Evolutionary conservation across 1,284 basidiomycete species (phyloP).

Genomic region (Inonotus hispidus): DNA sequence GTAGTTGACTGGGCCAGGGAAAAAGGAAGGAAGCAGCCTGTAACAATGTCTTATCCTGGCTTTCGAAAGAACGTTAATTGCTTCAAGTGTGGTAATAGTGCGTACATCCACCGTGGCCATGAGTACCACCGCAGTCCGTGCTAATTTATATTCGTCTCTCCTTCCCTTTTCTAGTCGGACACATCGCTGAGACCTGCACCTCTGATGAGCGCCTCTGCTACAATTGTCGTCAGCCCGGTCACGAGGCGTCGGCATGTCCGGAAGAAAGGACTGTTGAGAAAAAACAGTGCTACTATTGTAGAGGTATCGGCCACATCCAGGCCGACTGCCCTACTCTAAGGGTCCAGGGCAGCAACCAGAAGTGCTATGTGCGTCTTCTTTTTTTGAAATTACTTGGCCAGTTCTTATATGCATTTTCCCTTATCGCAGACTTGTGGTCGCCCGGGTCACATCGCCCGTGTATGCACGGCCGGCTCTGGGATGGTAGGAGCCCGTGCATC

Average conservation of each 20-base stretch:
- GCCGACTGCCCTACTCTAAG: constrained; percentile 85
- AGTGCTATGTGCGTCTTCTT: constrained; percentile 72
- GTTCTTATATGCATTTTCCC: background rate
- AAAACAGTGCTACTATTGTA: constrained; percentile 80
- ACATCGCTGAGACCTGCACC: constrained; percentile 86
- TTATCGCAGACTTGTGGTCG: constrained; percentile 65
- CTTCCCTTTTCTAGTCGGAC: constrained; percentile 56
- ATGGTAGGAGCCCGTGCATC: constrained; percentile 59
- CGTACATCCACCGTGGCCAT: constrained; percentile 30
- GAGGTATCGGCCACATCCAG: constrained; percentile 70
- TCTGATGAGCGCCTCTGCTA: constrained; percentile 86
- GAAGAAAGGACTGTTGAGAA: constrained; percentile 70
- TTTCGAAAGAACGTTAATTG: constrained; percentile 66
- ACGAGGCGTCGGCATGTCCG: constrained; percentile 85
- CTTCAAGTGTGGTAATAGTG: constrained; percentile 81
- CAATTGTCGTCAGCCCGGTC: constrained; percentile 87
- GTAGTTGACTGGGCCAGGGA: constrained; percentile 1
- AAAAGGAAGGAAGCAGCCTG: constrained; percentile 1
- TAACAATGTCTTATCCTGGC: constrained; percentile 67
- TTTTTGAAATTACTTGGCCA: background rate
- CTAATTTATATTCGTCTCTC: constrained; percentile 19
- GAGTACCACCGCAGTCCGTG: constrained; percentile 12
- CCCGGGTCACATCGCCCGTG: constrained; percentile 73
- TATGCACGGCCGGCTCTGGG: constrained; percentile 51
- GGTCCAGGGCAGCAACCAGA: constrained; percentile 59